These are phyloP conservation scores for Russula compacta DNA, from an alignment of 768 basidiomycete species.

Conservation along the genomic window DNA sequence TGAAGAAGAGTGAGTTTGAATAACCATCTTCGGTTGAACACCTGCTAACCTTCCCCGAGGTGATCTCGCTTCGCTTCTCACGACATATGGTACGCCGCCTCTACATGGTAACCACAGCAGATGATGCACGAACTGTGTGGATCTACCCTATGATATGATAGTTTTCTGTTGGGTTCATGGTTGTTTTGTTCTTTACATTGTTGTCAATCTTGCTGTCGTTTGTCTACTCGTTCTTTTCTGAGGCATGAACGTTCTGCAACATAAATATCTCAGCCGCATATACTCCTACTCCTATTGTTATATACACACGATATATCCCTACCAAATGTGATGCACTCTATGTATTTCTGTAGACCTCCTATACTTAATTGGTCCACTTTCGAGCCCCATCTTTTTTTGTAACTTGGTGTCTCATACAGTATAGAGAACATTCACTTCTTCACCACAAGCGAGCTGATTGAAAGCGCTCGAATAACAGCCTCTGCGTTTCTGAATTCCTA, in stretches of 20 bases:
- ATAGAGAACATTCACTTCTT: too few species aligned
- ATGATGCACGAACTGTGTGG: background rate
- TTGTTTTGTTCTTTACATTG: slow-evolving; percentile 3
- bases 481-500: too few species aligned
- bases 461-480: too few species aligned
- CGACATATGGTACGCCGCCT: slow-evolving; percentile 36
- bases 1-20: slow-evolving; percentile 40
- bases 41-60: slow-evolving; percentile 26
- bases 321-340: background rate
- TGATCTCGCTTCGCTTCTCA: slow-evolving; percentile 43
- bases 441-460: too few species aligned
- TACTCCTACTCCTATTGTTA: background rate
- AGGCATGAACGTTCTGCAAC: background rate
- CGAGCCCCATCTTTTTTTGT: background rate
- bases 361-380: background rate
- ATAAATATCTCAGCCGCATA: background rate
- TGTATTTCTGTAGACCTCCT: background rate
- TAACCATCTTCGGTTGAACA: background rate
- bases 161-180: background rate
- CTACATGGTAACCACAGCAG: background rate
- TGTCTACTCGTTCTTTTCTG: background rate
- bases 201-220: background rate
- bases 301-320: slow-evolving; percentile 2
- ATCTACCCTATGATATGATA: background rate
- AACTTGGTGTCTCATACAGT: background rate